A percentile compares a stretch with the other conserved stretches of the same genome.
Conservation (phyloP, 257 asterid genomes). For the Capsicum rhomboideum region DNA sequence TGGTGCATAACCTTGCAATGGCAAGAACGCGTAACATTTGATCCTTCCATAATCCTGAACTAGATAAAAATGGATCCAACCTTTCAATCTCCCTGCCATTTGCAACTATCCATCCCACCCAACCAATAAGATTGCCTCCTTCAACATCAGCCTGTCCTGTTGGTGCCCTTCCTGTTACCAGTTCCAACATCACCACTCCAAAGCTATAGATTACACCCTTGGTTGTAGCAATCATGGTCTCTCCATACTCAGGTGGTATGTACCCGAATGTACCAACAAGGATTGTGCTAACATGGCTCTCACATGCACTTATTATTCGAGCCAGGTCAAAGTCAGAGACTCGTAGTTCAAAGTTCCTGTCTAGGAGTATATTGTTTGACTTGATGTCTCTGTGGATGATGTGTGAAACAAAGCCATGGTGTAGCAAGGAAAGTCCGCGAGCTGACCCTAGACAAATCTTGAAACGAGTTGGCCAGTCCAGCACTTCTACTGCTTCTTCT, state of each 20-base stretch:
- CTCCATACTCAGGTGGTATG: slow-evolving; percentile 83
- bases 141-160: slow-evolving; percentile 68
- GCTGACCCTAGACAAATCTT: slow-evolving; percentile 69
- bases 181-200: slow-evolving; percentile 80
- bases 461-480: slow-evolving; percentile 64
- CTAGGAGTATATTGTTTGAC: slow-evolving; percentile 65
- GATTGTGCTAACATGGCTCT: slow-evolving; percentile 63
- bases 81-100: slow-evolving; percentile 33
- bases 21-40: slow-evolving; percentile 51
- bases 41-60: slow-evolving; percentile 15
- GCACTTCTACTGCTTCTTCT: slow-evolving; percentile 26
- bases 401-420: slow-evolving; percentile 74
- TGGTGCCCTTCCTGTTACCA: slow-evolving; percentile 62
- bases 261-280: slow-evolving; percentile 78
- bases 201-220: slow-evolving; percentile 80
- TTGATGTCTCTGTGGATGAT: slow-evolving; percentile 78
- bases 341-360: slow-evolving; percentile 40
- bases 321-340: slow-evolving; percentile 83
- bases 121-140: slow-evolving; percentile 84
- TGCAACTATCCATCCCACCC: slow-evolving; percentile 63
- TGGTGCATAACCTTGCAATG: slow-evolving; percentile 58
- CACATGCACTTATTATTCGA: slow-evolving; percentile 68
- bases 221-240: slow-evolving; percentile 62
- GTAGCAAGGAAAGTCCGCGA: slow-evolving; percentile 62
- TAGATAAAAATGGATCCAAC: slow-evolving; percentile 21